Evolutionary conservation across 768 basidiomycete genomes (phyloP).

Genomic region (Termitomyces sp.): DNA sequence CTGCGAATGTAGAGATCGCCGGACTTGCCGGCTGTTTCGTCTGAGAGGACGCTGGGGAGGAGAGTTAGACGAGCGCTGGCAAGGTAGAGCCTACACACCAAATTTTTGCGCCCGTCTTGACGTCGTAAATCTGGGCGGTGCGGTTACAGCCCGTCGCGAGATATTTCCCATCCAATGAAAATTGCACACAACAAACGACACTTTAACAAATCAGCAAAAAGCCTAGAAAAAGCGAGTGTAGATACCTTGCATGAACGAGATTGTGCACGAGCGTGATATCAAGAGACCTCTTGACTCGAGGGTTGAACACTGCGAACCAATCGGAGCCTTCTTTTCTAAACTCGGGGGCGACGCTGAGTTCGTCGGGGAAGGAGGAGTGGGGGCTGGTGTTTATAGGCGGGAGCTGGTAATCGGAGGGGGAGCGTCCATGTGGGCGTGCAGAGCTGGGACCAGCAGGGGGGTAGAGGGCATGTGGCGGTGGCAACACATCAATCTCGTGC

Average conservation of each 20-base stretch:
- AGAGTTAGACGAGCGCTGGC: neutral
- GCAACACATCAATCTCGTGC: slow-evolving; percentile 29
- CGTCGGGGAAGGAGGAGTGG: slow-evolving; percentile 42
- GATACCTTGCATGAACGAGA: slow-evolving; percentile 81
- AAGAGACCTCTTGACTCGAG: slow-evolving; percentile 70
- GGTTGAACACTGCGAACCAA: slow-evolving; percentile 89
- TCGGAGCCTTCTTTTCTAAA: slow-evolving; percentile 74
- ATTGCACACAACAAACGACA: slow-evolving; percentile 85
- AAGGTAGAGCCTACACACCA: slow-evolving; percentile 50
- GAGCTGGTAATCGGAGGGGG: slow-evolving; percentile 19
- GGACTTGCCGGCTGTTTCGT: slow-evolving; percentile 42
- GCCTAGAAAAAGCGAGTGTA: too few relatives aligned
- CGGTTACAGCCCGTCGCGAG: slow-evolving; percentile 96
- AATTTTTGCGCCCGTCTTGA: slow-evolving; percentile 79
- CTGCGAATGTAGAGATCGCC: slow-evolving; percentile 58
- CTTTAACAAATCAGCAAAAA: slow-evolving; percentile 22
- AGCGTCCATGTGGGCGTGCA: slow-evolving; percentile 10
- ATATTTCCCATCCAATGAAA: slow-evolving; percentile 89
- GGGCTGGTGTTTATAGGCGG: slow-evolving; percentile 18
- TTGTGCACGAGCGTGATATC: slow-evolving; percentile 83
- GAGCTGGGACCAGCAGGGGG: slow-evolving; percentile 5
- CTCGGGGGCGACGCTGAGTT: slow-evolving; percentile 47
- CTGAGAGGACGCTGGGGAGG: slow-evolving; percentile 25
- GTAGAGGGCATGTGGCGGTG: slow-evolving; percentile 27
- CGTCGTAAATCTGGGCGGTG: slow-evolving; percentile 96